A percentile compares a stretch with the other conserved stretches of the same genome.
Evolutionary conservation across 768 basidiomycete species (phyloP).

Genomic region (Leccinum uliginosum): DNA sequence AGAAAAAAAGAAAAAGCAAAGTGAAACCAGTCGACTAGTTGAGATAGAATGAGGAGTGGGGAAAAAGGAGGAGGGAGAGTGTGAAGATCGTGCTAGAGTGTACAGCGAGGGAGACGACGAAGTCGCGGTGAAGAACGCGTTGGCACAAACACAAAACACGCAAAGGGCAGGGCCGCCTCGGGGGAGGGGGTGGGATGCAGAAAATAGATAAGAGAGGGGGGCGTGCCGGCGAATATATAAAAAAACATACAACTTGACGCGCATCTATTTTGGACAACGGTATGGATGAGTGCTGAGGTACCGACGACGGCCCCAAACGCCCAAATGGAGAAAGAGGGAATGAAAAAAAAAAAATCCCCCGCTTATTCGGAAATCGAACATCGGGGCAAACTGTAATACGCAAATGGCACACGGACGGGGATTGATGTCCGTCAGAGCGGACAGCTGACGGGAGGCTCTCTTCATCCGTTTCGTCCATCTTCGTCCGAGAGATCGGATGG

Average conservation of each 20-base stretch:
- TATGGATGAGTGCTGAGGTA: slow-evolving; percentile 12
- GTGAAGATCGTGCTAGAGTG: slow-evolving; percentile 10
- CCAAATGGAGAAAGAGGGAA: slow-evolving; percentile 2
- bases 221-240: not conserved
- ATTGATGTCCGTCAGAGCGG: slow-evolving; percentile 9
- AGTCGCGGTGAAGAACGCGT: not conserved
- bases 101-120: slow-evolving; percentile 16
- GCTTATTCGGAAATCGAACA: slow-evolving; percentile 12
- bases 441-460: not conserved
- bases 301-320: not conserved
- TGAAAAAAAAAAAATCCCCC: not conserved
- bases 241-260: slow-evolving; percentile 4
- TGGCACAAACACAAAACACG: slow-evolving; percentile 2
- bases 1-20: not conserved
- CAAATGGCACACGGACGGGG: slow-evolving; percentile 7
- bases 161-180: not conserved
- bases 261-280: slow-evolving; percentile 19
- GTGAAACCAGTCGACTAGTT: not conserved
- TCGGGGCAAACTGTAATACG: slow-evolving; percentile 17
- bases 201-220: not conserved
- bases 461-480: slow-evolving; percentile 11
- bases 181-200: not conserved
- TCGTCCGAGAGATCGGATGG: slow-evolving; percentile 19
- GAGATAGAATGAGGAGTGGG: not conserved
- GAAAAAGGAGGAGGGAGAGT: not conserved